Percentiles rank a stretch among this genome's conserved stretches.
Conservation (phyloP, 805 yeast genomes). For the Candida fluviatilis region DNA sequence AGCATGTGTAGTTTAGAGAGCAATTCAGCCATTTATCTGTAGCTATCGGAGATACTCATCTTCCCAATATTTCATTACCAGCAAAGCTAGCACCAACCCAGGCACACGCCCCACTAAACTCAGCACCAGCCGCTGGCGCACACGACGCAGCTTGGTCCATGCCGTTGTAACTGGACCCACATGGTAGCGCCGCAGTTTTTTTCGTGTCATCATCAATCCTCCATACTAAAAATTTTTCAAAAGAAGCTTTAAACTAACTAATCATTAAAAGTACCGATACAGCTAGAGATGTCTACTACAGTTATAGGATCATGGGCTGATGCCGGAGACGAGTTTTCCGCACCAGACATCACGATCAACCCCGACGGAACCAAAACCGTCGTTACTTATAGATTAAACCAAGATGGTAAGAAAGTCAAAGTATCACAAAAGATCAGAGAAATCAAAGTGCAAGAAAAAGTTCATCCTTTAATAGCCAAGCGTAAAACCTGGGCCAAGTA, state of each 20-base stretch:
- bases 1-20: too few species aligned
- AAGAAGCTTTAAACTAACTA: background rate
- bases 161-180: too few species aligned
- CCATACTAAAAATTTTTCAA: slow-evolving; percentile 5
- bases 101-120: too few species aligned
- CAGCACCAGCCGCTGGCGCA: too few species aligned
- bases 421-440: slow-evolving; percentile 82
- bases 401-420: slow-evolving; percentile 78
- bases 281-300: slow-evolving; percentile 23
- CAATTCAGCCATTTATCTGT: too few species aligned
- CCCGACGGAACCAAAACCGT: slow-evolving; percentile 89
- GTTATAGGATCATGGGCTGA: slow-evolving; percentile 63
- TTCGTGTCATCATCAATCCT: slow-evolving; percentile 4
- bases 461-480: slow-evolving; percentile 79
- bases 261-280: background rate
- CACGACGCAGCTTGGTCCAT: too few species aligned
- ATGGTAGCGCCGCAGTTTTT: slow-evolving; percentile 4
- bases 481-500: slow-evolving; percentile 86
- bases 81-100: too few species aligned
- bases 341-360: slow-evolving; percentile 72
- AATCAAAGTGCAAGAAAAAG: slow-evolving; percentile 72
- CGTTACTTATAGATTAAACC: slow-evolving; percentile 68
- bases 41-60: too few species aligned
- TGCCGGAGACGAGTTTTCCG: slow-evolving; percentile 66
- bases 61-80: too few species aligned